phyloP scores from a whole-genome alignment of 768 basidiomycete genomes.

The Mycena leptocephala region DNA sequence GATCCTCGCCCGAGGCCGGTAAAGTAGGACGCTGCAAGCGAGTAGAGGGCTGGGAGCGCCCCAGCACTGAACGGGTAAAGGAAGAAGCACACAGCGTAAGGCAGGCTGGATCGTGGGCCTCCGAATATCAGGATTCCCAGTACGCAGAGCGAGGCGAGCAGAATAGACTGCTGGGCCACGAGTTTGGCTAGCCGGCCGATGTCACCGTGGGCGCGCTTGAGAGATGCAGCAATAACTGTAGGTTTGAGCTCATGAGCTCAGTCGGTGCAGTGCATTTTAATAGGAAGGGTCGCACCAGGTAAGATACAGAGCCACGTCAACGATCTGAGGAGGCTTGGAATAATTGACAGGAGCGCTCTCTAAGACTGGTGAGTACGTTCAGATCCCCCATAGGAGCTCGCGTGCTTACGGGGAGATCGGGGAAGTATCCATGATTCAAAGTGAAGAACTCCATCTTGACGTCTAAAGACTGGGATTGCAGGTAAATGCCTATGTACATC shows the following conservation, averaged over 20 bases:
- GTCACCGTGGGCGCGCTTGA: neutral
- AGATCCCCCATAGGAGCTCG: too few relatives aligned
- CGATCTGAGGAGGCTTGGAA: neutral
- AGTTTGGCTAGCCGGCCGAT: neutral
- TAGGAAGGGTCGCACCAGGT: neutral
- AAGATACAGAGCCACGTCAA: neutral
- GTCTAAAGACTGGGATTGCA: neutral
- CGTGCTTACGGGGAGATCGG: neutral
- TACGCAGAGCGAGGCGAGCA: neutral
- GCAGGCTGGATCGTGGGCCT: neutral
- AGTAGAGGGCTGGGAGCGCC: constrained; percentile 6
- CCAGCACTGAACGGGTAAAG: neutral
- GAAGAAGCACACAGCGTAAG: neutral
- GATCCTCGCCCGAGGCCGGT: neutral
- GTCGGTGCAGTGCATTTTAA: neutral
- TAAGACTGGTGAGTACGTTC: neutral
- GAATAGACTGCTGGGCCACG: constrained; percentile 5
- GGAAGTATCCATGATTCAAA: neutral
- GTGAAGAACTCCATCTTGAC: neutral
- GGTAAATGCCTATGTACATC: neutral
- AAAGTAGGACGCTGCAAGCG: constrained; percentile 9
- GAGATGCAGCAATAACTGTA: neutral
- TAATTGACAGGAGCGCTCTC: neutral
- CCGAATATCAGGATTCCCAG: constrained; percentile 2
- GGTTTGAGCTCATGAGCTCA: neutral